Evolutionary conservation across 257 asterid genomes (phyloP).

Genomic region (Fraxinus anomala): DNA sequence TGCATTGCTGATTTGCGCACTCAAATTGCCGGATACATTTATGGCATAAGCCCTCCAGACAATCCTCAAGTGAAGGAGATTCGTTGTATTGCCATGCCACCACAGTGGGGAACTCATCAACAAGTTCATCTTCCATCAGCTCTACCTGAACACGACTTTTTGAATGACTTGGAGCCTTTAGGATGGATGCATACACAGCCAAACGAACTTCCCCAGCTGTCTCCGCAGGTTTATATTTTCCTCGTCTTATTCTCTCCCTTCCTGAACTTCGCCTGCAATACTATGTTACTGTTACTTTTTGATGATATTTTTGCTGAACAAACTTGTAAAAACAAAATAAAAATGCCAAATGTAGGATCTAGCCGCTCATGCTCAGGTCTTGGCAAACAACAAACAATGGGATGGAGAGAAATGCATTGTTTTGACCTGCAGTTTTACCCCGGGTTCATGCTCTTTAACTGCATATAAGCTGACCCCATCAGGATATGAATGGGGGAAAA

Average conservation of each 20-base stretch:
- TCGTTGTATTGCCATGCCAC: constrained; percentile 94
- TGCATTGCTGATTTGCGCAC: constrained; percentile 97
- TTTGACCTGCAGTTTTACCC: constrained; percentile 96
- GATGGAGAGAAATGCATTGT: constrained; percentile 97
- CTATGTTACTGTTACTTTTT: too few relatives aligned
- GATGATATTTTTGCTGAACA: background rate
- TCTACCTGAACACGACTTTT: constrained; percentile 90
- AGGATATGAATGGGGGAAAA: constrained; percentile 97
- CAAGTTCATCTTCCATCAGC: constrained; percentile 89
- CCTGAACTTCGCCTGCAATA: background rate
- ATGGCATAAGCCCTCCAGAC: constrained; percentile 97
- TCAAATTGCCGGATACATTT: constrained; percentile 89
- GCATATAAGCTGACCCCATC: constrained; percentile 91
- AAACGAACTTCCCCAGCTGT: constrained; percentile 91
- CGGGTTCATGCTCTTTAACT: constrained; percentile 93
- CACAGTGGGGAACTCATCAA: constrained; percentile 99
- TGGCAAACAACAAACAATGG: constrained; percentile 93
- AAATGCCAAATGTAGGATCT: constrained; percentile 57
- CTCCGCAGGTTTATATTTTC: constrained; percentile 49
- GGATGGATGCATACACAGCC: constrained; percentile 99
- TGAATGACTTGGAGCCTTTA: constrained; percentile 87
- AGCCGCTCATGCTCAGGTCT: constrained; percentile 68
- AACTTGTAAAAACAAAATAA: background rate
- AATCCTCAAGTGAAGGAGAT: constrained; percentile 99
- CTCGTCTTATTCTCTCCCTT: background rate